phyloP scores from a whole-genome alignment of 2,329 filamentous ascomycete species.

The Hymenoscyphus linearis region DNA sequence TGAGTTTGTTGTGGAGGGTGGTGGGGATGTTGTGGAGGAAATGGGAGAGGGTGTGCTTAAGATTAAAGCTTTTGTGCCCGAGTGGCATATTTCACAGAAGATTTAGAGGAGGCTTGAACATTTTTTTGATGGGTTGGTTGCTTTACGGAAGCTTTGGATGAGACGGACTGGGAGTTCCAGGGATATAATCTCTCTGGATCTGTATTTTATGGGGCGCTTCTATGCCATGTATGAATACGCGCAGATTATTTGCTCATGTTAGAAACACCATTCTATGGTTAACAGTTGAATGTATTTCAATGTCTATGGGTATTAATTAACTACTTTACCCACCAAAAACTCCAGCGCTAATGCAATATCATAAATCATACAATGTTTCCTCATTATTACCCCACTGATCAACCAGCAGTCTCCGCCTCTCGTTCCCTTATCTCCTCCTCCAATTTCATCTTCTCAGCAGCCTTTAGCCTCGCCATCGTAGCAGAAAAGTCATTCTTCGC shows the following conservation, averaged over 20 bases:
- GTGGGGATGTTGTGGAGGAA: neutral
- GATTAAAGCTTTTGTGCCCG: neutral
- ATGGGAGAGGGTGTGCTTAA: neutral
- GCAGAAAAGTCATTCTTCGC: slow-evolving; percentile 31
- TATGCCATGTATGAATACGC: too few species aligned
- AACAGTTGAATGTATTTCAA: neutral
- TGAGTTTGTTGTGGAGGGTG: neutral
- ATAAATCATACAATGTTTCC: neutral
- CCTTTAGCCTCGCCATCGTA: slow-evolving; percentile 52
- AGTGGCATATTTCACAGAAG: neutral
- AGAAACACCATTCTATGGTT: too few species aligned
- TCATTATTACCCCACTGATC: neutral
- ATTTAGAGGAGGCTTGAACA: neutral
- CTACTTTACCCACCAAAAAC: neutral
- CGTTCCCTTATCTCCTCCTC: slow-evolving; percentile 47
- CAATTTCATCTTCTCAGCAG: slow-evolving; percentile 48
- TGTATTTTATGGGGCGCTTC: too few species aligned
- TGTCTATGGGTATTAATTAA: neutral
- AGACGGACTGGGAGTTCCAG: too few species aligned
- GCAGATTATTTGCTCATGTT: neutral
- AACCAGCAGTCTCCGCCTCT: slow-evolving; percentile 38
- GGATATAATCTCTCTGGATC: too few species aligned
- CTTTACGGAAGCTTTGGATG: too few species aligned
- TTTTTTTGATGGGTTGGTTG: too few species aligned
- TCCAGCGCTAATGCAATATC: neutral